Percentiles rank a stretch among this genome's conserved stretches.
phyloP scores from a whole-genome alignment of 257 asterid genomes.

The Fraxinus americana region DNA sequence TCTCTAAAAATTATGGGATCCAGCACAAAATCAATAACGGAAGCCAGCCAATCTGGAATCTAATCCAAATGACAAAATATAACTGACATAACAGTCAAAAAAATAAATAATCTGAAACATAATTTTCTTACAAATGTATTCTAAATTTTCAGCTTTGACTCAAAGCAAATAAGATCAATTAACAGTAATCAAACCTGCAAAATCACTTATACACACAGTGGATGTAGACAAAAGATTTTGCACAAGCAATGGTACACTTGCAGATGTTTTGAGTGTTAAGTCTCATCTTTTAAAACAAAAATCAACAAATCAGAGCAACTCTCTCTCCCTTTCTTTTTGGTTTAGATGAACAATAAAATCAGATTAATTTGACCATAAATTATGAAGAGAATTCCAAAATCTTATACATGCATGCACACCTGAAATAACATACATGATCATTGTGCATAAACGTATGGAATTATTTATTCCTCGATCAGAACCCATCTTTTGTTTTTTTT shows the following conservation, averaged over 20 bases:
- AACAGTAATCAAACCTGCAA: not conserved
- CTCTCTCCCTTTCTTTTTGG: not conserved
- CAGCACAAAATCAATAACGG: not conserved
- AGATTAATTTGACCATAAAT: not conserved
- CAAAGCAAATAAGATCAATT: not conserved
- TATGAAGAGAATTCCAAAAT: not conserved
- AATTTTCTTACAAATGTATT: not conserved
- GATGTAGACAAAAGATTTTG: not conserved
- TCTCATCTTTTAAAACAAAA: no score
- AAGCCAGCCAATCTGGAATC: not conserved
- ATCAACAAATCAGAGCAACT: not conserved
- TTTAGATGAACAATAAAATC: not conserved
- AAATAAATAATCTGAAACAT: not conserved
- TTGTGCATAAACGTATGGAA: not conserved
- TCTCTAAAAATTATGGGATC: not conserved
- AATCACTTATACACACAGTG: not conserved
- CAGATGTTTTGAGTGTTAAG: not conserved
- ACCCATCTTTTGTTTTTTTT: not conserved
- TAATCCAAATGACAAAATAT: not conserved
- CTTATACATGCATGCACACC: conserved; percentile 1
- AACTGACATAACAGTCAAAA: not conserved
- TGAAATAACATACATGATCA: not conserved
- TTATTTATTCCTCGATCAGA: not conserved
- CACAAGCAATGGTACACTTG: not conserved
- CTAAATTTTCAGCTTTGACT: not conserved